Percentiles rank a stretch among this genome's conserved stretches.
These are phyloP conservation scores for Pythium guiyangense DNA, from an alignment of 352 stramenopile genomes.

Conservation along the genomic window DNA sequence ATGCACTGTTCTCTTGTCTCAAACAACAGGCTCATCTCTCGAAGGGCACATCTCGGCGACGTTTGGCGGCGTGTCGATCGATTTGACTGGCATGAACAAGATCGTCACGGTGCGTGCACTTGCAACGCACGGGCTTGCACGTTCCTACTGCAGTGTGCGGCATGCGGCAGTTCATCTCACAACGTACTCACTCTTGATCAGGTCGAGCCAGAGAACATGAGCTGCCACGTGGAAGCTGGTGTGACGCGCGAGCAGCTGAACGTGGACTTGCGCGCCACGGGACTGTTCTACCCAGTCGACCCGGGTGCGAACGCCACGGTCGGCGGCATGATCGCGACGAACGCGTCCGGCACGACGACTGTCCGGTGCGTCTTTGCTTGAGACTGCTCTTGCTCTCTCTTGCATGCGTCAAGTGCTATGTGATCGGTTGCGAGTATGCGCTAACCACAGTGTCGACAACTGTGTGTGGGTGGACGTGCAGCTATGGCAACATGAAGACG, in stretches of 20 bases:
- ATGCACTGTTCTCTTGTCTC: not conserved
- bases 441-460: not conserved
- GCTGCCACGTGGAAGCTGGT: constrained; percentile 91
- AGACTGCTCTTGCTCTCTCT: not conserved
- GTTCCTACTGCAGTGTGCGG: no score
- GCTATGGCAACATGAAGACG: constrained; percentile 96
- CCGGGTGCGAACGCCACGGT: constrained; percentile 95
- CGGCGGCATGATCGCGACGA: constrained; percentile 94
- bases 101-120: constrained; percentile 33
- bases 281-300: constrained; percentile 96
- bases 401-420: not conserved
- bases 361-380: constrained; percentile 36
- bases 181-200: constrained; percentile 9
- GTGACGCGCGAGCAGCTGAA: constrained; percentile 94
- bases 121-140: not conserved
- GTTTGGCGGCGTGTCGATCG: constrained; percentile 88
- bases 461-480: constrained; percentile 8
- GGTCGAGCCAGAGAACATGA: constrained; percentile 79
- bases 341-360: constrained; percentile 88
- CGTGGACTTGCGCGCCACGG: constrained; percentile 76
- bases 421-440: not conserved
- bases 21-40: constrained; percentile 75
- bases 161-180: not conserved
- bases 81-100: constrained; percentile 84
- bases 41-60: constrained; percentile 95